Percentiles rank a stretch among this genome's conserved stretches.
Conservation (phyloP, 2,329 filamentous ascomycete genomes). For the Hypoxylon sp. region DNA sequence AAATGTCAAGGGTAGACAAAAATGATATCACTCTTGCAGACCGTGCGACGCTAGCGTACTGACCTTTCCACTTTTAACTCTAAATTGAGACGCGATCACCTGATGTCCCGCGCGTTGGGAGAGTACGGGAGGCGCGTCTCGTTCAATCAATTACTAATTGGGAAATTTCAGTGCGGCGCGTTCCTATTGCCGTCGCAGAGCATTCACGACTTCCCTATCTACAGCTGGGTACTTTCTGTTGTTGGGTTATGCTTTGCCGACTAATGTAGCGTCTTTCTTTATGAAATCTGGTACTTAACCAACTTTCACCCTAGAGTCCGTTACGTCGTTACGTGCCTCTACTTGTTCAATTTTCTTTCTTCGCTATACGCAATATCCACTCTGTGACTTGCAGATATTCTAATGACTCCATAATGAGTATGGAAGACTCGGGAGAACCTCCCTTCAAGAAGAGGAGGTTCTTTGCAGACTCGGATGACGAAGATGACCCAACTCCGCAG, state of each 20-base stretch:
- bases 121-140: constrained; percentile 45
- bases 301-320: background rate
- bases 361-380: background rate
- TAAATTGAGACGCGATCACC: constrained; percentile 56
- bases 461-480: constrained; percentile 58
- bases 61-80: constrained; percentile 15
- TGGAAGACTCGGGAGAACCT: constrained; percentile 55
- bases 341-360: background rate
- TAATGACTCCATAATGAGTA: constrained; percentile 56
- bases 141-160: constrained; percentile 38
- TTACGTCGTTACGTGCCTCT: background rate
- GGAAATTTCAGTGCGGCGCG: constrained; percentile 30
- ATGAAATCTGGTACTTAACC: background rate
- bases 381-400: background rate
- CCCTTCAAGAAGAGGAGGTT: constrained; percentile 58
- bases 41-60: constrained; percentile 1
- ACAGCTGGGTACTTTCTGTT: background rate
- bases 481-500: constrained; percentile 44
- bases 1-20: constrained; percentile 19
- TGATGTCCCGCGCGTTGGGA: constrained; percentile 54
- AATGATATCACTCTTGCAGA: constrained; percentile 43
- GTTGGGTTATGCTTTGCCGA: background rate
- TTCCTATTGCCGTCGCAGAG: constrained; percentile 9
- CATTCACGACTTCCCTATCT: constrained; percentile 2
- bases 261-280: background rate